Evolutionary conservation across 805 yeast species (phyloP).

Genomic region (Myxozyma neotropica): DNA sequence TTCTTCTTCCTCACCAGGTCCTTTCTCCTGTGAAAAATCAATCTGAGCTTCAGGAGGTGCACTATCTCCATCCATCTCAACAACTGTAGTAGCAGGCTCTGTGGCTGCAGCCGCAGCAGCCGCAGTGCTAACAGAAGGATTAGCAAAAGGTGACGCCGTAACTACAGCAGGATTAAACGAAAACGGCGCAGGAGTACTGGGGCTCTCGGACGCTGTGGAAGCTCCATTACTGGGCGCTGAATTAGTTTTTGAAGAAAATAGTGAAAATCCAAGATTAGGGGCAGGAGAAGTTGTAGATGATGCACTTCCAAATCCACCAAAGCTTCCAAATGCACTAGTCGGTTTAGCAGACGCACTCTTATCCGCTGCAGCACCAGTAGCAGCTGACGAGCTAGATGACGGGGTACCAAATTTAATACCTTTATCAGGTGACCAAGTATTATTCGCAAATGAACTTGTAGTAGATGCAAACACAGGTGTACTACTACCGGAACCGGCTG

Average conservation of each 20-base stretch:
- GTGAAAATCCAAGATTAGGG: conserved; percentile 15
- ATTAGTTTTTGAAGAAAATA: not conserved
- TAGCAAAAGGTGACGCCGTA: conserved; percentile 37
- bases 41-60: conserved; percentile 46
- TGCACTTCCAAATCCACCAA: conserved; percentile 8
- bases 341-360: conserved; percentile 11
- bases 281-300: conserved; percentile 1
- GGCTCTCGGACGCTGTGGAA: not conserved
- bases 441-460: conserved; percentile 12
- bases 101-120: not conserved
- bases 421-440: conserved; percentile 42
- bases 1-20: conserved; percentile 88
- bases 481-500: conserved; percentile 5
- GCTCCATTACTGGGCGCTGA: not conserved
- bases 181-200: not conserved
- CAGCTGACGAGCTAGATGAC: conserved; percentile 4
- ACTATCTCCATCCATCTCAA: conserved; percentile 18
- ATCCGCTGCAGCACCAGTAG: conserved; percentile 5
- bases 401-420: conserved; percentile 40
- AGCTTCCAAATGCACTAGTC: conserved; percentile 3
- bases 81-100: not conserved
- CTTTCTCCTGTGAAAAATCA: conserved; percentile 56
- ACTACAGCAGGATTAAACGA: conserved; percentile 29
- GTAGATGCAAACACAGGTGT: conserved; percentile 24
- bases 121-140: conserved; percentile 14